phyloP scores from a whole-genome alignment of 179 eudicot species.

The Vitellaria paradoxa region DNA sequence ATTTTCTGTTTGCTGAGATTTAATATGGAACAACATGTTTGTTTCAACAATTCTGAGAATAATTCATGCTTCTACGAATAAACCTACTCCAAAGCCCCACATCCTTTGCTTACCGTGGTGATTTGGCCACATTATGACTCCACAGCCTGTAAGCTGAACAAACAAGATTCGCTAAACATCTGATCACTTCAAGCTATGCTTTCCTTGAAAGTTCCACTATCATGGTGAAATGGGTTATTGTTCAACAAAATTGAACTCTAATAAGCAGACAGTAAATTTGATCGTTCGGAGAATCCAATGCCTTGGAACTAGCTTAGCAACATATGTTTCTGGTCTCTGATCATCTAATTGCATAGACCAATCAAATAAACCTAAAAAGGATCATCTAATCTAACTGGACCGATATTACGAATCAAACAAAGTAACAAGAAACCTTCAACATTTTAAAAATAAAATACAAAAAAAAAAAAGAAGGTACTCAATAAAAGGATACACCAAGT shows the following conservation, averaged over 20 bases:
- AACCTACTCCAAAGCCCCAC: no score
- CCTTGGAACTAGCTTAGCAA: not conserved
- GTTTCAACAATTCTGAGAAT: not conserved
- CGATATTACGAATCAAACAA: no score
- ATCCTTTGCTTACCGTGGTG: no score
- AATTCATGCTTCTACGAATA: not conserved
- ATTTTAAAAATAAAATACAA: not conserved
- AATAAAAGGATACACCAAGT: slow-evolving; percentile 85
- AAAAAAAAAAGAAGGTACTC: not conserved
- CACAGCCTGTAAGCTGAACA: not conserved
- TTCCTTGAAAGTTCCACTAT: not conserved
- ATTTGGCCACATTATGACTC: not conserved
- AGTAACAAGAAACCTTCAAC: not conserved
- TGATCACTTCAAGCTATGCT: not conserved
- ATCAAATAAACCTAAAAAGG: not conserved
- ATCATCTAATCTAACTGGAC: slow-evolving; percentile 14
- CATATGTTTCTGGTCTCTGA: not conserved
- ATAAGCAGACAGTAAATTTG: no score
- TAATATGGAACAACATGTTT: not conserved
- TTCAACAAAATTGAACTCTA: no score
- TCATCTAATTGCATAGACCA: not conserved
- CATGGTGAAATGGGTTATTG: not conserved
- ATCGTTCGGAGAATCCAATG: not conserved
- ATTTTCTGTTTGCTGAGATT: not conserved
- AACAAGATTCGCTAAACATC: not conserved